Percentiles rank a stretch among this genome's conserved stretches.
Conservation (phyloP, 2,329 filamentous ascomycete species). For the Teratosphaeria pseudoeucalypti region DNA sequence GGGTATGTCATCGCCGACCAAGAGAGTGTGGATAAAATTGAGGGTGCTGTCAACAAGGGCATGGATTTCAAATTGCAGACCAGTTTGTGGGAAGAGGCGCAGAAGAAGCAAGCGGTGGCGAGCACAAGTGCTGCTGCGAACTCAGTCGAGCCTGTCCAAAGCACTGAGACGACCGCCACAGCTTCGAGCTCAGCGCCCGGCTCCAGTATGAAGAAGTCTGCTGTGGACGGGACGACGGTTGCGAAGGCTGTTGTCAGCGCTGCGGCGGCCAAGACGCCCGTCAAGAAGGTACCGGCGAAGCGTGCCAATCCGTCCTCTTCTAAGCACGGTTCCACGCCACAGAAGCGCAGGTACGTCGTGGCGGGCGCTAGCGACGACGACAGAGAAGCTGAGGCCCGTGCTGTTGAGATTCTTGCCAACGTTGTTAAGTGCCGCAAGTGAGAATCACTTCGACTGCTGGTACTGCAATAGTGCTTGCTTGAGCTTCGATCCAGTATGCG, state of each 20-base stretch:
- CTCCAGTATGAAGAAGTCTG: background rate
- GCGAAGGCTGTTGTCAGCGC: background rate
- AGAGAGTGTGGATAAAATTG: slow-evolving; percentile 12
- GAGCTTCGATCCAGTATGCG: background rate
- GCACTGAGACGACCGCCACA: background rate
- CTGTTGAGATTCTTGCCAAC: background rate
- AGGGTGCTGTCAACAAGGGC: slow-evolving; percentile 6
- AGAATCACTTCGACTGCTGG: background rate
- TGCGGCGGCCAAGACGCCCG: background rate
- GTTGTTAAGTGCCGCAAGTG: background rate
- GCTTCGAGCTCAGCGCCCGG: background rate
- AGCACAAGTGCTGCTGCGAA: background rate
- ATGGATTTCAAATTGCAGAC: background rate
- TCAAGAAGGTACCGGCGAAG: background rate
- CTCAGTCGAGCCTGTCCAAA: background rate
- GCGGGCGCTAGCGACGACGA: background rate
- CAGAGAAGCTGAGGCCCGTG: background rate
- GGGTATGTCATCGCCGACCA: slow-evolving; percentile 16
- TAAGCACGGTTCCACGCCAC: background rate
- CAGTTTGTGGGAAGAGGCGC: background rate
- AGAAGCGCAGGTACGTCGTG: background rate
- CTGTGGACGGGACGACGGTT: background rate
- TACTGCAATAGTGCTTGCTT: background rate
- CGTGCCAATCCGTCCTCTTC: background rate
- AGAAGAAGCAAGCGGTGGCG: background rate